Conservation (phyloP, 129 eudicot species). For the Artemisia argyi region DNA sequence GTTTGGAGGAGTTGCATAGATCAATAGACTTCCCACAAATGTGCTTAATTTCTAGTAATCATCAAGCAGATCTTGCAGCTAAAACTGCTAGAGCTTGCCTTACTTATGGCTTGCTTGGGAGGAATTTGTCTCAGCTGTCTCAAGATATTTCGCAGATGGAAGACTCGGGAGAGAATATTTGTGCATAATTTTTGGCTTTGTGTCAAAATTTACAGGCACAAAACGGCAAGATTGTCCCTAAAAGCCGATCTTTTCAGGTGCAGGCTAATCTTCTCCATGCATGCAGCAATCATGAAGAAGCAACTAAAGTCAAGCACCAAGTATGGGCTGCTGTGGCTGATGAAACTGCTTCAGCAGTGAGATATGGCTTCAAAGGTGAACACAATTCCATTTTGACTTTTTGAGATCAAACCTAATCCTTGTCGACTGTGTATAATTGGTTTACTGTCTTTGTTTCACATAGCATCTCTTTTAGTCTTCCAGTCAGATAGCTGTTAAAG, state of each 20-base stretch:
- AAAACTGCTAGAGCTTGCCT: constrained; percentile 71
- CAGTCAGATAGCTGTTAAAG: constrained; percentile 23
- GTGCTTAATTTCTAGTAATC: constrained; percentile 74
- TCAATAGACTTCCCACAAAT: constrained; percentile 80
- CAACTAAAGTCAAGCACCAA: constrained; percentile 53
- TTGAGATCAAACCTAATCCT: not conserved
- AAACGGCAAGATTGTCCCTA: constrained; percentile 66
- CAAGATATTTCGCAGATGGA: constrained; percentile 79
- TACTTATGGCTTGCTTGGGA: constrained; percentile 82
- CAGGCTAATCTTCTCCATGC: constrained; percentile 83
- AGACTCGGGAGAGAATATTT: constrained; percentile 56
- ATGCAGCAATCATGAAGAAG: constrained; percentile 58
- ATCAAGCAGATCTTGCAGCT: constrained; percentile 91
- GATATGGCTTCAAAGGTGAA: constrained; percentile 89
- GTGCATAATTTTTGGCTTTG: constrained; percentile 51
- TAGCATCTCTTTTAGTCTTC: constrained; percentile 60
- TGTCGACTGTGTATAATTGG: not conserved
- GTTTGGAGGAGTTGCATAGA: constrained; percentile 88
- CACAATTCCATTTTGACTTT: constrained; percentile 8
- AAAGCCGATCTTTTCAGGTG: constrained; percentile 88
- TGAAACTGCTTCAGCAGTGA: constrained; percentile 97
- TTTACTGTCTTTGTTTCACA: constrained; percentile 31
- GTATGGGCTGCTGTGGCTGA: constrained; percentile 97
- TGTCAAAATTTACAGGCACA: constrained; percentile 62
- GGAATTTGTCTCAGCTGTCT: constrained; percentile 80